Percentiles rank a stretch among this genome's conserved stretches.
These are phyloP conservation scores for Ustilago hordei DNA, from an alignment of 1,284 basidiomycete species.

Conservation along the genomic window DNA sequence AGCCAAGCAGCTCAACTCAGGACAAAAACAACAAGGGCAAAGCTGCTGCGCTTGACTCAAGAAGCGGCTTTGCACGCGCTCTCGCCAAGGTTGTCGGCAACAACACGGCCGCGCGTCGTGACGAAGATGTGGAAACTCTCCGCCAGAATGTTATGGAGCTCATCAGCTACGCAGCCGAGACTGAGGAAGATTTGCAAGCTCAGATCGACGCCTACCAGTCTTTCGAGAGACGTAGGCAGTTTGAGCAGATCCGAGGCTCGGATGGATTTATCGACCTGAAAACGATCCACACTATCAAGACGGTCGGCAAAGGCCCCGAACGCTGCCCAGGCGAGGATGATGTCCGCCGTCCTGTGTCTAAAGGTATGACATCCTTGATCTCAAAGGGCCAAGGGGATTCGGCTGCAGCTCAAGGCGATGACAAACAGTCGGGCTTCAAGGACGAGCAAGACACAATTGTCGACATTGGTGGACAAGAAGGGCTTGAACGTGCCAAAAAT, in stretches of 20 bases:
- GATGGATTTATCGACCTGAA: conserved; percentile 79
- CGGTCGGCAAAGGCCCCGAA: conserved; percentile 68
- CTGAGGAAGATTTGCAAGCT: conserved; percentile 50
- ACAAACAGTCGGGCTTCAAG: conserved; percentile 62
- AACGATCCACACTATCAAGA: conserved; percentile 76
- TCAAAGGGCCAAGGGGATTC: conserved; percentile 49
- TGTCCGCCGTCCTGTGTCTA: conserved; percentile 16
- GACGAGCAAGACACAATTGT: conserved; percentile 73
- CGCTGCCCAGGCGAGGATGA: conserved; percentile 54
- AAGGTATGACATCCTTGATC: conserved; percentile 1
- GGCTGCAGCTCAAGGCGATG: conserved; percentile 71
- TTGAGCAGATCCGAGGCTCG: conserved; percentile 77
- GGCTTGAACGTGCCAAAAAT: conserved; percentile 72
- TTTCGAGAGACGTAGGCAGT: conserved; percentile 73
- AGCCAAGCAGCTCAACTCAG: conserved; percentile 30
- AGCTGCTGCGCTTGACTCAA: conserved; percentile 14
- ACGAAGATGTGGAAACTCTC: conserved; percentile 68
- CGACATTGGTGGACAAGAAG: conserved; percentile 79
- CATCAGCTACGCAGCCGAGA: conserved; percentile 49
- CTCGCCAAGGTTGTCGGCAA: conserved; percentile 46
- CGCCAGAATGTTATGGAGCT: conserved; percentile 62
- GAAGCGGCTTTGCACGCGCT: conserved; percentile 26
- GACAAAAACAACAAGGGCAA: conserved; percentile 13
- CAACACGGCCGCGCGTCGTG: conserved; percentile 45
- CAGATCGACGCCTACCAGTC: conserved; percentile 58